These are phyloP conservation scores for Noccaea caerulescens DNA, from an alignment of 345 rosid species.

Conservation along the genomic window DNA sequence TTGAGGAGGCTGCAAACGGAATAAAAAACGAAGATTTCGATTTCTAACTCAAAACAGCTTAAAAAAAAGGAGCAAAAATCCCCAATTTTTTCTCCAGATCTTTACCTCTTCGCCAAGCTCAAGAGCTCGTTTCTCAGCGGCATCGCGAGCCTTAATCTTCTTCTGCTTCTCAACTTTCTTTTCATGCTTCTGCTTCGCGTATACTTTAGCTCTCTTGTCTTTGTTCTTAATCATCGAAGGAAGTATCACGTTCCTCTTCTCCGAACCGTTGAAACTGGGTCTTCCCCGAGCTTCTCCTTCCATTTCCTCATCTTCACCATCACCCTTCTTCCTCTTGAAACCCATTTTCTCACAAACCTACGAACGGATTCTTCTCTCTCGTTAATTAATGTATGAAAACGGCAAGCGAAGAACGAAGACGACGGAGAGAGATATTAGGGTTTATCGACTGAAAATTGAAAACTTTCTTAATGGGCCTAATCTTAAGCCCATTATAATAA, in stretches of 20 bases:
- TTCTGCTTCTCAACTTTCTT: constrained; percentile 91
- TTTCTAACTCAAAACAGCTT: neutral
- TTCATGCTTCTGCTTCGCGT: constrained; percentile 77
- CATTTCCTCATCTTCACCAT: constrained; percentile 37
- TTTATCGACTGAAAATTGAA: constrained; percentile 25
- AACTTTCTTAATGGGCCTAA: neutral
- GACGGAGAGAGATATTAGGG: constrained; percentile 34
- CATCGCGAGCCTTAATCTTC: constrained; percentile 77
- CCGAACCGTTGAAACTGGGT: constrained; percentile 15
- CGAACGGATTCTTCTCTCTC: neutral
- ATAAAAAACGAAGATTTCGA: neutral
- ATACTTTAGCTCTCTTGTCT: constrained; percentile 80
- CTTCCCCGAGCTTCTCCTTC: constrained; percentile 38
- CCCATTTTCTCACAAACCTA: constrained; percentile 45
- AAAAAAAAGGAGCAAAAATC: neutral
- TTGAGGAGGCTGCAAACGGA: constrained; percentile 64
- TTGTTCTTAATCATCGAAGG: constrained; percentile 94
- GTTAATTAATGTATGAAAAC: neutral
- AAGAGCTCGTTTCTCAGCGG: constrained; percentile 74
- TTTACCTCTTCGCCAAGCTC: constrained; percentile 96
- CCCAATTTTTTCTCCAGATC: neutral
- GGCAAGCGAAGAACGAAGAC: constrained; percentile 23
- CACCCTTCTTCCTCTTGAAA: constrained; percentile 51
- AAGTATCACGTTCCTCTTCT: constrained; percentile 61
- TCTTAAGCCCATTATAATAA: neutral